Evolutionary conservation across 805 yeast species (phyloP).

Genomic region (Cyberlindnera lachancei): DNA sequence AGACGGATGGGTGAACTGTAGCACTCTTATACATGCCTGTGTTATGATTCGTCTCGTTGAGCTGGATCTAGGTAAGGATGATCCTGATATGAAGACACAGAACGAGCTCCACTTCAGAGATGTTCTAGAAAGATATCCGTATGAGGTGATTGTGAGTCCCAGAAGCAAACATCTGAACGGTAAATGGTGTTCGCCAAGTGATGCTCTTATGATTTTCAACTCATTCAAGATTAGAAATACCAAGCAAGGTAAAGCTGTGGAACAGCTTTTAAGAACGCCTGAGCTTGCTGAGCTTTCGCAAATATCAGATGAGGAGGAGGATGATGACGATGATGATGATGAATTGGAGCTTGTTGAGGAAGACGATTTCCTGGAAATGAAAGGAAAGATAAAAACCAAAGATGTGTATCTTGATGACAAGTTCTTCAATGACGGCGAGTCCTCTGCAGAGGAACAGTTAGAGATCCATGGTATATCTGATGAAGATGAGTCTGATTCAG

Average conservation of each 20-base stretch:
- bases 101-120: slow-evolving; percentile 22
- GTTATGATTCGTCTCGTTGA: slow-evolving; percentile 13
- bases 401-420: slow-evolving; percentile 2
- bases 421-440: slow-evolving; percentile 7
- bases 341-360: slow-evolving; percentile 6
- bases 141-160: slow-evolving; percentile 13
- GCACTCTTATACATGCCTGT: slow-evolving; percentile 10
- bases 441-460: slow-evolving; percentile 10
- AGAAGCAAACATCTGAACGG: slow-evolving; percentile 15
- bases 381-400: not conserved
- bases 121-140: slow-evolving; percentile 10
- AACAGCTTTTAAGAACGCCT: slow-evolving; percentile 5
- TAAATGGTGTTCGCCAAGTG: slow-evolving; percentile 20
- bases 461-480: slow-evolving; percentile 4
- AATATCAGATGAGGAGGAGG: slow-evolving; percentile 4
- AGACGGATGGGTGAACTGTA: slow-evolving; percentile 22
- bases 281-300: slow-evolving; percentile 3
- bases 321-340: slow-evolving; percentile 6
- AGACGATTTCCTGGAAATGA: slow-evolving; percentile 6
- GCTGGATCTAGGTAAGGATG: slow-evolving; percentile 16
- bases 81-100: slow-evolving; percentile 20
- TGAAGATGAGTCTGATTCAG: slow-evolving; percentile 3
- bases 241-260: slow-evolving; percentile 1
- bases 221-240: slow-evolving; percentile 3
- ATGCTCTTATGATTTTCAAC: slow-evolving; percentile 14